Evolutionary conservation across 2,329 filamentous ascomycete species (phyloP), one percentile per base, ranked within the genome.

Genomic region (Fusarium decemcellulare): DNA sequence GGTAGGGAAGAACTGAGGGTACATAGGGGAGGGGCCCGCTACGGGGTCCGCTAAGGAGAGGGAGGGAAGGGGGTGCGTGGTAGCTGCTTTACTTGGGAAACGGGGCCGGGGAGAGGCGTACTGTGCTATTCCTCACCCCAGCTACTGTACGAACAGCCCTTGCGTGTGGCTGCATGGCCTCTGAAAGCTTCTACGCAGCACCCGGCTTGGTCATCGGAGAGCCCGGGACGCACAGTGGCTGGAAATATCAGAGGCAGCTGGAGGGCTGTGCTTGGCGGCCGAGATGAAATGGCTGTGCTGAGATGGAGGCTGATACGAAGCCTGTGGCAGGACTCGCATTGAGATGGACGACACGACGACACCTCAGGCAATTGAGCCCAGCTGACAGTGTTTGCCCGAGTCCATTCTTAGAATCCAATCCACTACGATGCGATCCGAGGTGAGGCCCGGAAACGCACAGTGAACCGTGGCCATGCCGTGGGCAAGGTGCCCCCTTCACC

Each of bases 1-100:
- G 51, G 60, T 54, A 56, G 55, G 62, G 71, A 59, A 64, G 60
- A n/a, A n/a, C n/a, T n/a, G n/a, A n/a, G n/a, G n/a, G n/a, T 58
- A 48, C 36, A 30, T 48, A 67, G 54, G 63, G 54, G 48, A 65
- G 70, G 60, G 68, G 63, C 66, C 65, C 63, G 68, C 66, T 67
- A 69, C 40, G 58, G 63, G 63, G 66, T 67, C 72, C 70, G 61
- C 72, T 72, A 71, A 69, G 61, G 46, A 52, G 55, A 65, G 51
- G 60, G 57, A 56, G 55, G 62, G 71, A 59, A 64, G 60, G 63
- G 65, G 47, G 61, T 48, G 47, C 47, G 59, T 10, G 34, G 53
- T 37, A 36, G 29, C 29, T 51, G 8, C 8, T 37, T 30, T 50
- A 30, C 47, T 18, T 44, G 39, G 52, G 27, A 56, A 32, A 56